These are phyloP conservation scores for Wickerhamiella sergipiensis DNA, from an alignment of 805 yeast genomes.

Conservation along the genomic window DNA sequence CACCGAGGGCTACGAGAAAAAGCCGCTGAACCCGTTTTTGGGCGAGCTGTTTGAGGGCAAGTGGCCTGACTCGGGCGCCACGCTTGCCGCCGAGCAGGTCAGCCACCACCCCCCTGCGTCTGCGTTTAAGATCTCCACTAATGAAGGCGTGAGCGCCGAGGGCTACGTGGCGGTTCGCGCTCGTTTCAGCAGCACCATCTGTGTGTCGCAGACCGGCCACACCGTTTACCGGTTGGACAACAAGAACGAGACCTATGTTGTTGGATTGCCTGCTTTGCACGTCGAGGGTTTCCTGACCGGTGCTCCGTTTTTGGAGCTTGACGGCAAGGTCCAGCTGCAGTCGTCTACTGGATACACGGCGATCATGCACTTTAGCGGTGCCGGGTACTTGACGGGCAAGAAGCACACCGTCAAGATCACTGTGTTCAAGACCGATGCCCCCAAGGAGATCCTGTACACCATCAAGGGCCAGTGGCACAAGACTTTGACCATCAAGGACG, in stretches of 20 bases:
- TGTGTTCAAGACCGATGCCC: slow-evolving; percentile 40
- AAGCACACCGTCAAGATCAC: slow-evolving; percentile 86
- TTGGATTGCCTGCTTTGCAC: slow-evolving; percentile 90
- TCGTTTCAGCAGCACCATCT: slow-evolving; percentile 63
- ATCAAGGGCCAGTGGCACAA: slow-evolving; percentile 87
- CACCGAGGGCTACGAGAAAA: slow-evolving; percentile 88
- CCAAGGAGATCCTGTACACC: slow-evolving; percentile 53
- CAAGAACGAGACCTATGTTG: slow-evolving; percentile 51
- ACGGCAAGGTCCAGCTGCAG: slow-evolving; percentile 76
- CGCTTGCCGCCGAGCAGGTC: slow-evolving; percentile 80
- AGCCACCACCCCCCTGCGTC: slow-evolving; percentile 97
- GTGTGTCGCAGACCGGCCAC: slow-evolving; percentile 87
- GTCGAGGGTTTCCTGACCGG: slow-evolving; percentile 87
- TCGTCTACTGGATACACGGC: slow-evolving; percentile 58
- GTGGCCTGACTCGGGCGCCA: slow-evolving; percentile 79
- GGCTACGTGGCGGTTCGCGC: slow-evolving; percentile 89
- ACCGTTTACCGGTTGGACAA: slow-evolving; percentile 48
- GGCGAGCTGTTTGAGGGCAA: slow-evolving; percentile 91
- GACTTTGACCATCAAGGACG: slow-evolving; percentile 35
- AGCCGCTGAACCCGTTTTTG: slow-evolving; percentile 89
- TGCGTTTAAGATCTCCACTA: slow-evolving; percentile 75
- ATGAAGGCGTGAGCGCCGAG: slow-evolving; percentile 60
- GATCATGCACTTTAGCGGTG: slow-evolving; percentile 69
- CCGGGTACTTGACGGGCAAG: slow-evolving; percentile 92
- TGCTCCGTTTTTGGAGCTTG: slow-evolving; percentile 88